phyloP scores from a whole-genome alignment of 148 eudicot species.

The Oxyria digyna region DNA sequence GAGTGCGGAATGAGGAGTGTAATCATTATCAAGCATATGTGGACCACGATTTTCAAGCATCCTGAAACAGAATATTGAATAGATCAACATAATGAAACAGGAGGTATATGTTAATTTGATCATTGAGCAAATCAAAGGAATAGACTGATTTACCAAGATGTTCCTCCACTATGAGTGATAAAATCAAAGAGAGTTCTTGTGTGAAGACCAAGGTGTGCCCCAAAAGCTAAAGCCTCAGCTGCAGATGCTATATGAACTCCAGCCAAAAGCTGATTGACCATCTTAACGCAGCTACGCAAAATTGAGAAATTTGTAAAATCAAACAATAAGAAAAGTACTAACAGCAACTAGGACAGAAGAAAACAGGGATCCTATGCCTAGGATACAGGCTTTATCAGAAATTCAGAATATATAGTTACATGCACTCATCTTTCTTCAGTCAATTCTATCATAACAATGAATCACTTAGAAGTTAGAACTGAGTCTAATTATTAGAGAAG shows the following conservation, averaged over 20 bases:
- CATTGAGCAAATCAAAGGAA: background rate
- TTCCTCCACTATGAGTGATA: slow-evolving; percentile 57
- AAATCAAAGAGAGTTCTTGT: slow-evolving; percentile 62
- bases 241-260: slow-evolving; percentile 99
- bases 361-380: slow-evolving; percentile 1
- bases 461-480: background rate
- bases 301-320: background rate
- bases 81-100: background rate
- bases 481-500: too few relatives aligned
- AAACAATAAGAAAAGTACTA: background rate
- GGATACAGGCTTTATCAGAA: background rate
- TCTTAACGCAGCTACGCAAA: slow-evolving; percentile 74
- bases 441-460: background rate
- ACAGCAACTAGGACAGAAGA: background rate
- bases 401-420: background rate
- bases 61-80: slow-evolving; percentile 33
- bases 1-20: slow-evolving; percentile 91
- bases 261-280: slow-evolving; percentile 98
- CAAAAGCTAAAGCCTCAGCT: slow-evolving; percentile 97
- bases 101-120: background rate
- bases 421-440: background rate
- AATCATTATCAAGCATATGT: slow-evolving; percentile 94
- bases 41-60: slow-evolving; percentile 98
- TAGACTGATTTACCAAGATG: slow-evolving; percentile 61
- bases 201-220: slow-evolving; percentile 79